These are phyloP conservation scores for Solanum aculeatissimum DNA, from an alignment of 305 asterid species.

Conservation along the genomic window DNA sequence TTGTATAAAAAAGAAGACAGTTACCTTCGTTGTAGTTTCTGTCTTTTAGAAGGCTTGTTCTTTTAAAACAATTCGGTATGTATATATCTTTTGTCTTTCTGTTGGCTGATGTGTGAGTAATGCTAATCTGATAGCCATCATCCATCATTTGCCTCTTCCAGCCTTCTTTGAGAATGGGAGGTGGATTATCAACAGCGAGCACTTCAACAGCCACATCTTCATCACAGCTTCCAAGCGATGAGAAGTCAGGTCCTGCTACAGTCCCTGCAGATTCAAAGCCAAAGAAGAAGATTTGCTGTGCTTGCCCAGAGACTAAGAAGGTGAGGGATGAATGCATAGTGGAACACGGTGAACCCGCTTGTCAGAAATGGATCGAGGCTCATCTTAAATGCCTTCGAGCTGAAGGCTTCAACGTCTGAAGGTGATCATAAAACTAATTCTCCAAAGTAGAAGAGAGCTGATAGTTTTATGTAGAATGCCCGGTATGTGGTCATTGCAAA, in stretches of 20 bases:
- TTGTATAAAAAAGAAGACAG: not conserved
- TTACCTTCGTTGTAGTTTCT: not conserved
- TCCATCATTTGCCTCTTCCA: not conserved
- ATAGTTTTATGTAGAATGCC: not conserved
- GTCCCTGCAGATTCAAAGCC: conserved; percentile 51
- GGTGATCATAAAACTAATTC: not conserved
- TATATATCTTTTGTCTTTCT: not conserved
- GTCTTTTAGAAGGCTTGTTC: not conserved
- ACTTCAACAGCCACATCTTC: conserved; percentile 32
- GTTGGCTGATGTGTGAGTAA: not conserved
- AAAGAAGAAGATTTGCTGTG: conserved; percentile 91
- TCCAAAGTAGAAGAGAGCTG: not conserved
- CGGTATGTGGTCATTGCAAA: not conserved
- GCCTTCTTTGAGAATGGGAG: conserved; percentile 35
- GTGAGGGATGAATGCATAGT: conserved; percentile 86
- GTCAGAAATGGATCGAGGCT: conserved; percentile 86
- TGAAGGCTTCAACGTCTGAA: conserved; percentile 88
- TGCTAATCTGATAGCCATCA: not conserved
- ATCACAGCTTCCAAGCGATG: conserved; percentile 28
- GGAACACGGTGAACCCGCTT: conserved; percentile 71
- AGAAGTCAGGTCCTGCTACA: conserved; percentile 18
- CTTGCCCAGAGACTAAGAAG: conserved; percentile 94
- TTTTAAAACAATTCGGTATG: not conserved
- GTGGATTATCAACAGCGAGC: conserved; percentile 26
- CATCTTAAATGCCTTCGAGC: conserved; percentile 79